Evolutionary conservation across 176 grass and related monocot genomes (phyloP), one percentile per base, ranked within the genome.

Genomic region (Oryza glaberrima): DNA sequence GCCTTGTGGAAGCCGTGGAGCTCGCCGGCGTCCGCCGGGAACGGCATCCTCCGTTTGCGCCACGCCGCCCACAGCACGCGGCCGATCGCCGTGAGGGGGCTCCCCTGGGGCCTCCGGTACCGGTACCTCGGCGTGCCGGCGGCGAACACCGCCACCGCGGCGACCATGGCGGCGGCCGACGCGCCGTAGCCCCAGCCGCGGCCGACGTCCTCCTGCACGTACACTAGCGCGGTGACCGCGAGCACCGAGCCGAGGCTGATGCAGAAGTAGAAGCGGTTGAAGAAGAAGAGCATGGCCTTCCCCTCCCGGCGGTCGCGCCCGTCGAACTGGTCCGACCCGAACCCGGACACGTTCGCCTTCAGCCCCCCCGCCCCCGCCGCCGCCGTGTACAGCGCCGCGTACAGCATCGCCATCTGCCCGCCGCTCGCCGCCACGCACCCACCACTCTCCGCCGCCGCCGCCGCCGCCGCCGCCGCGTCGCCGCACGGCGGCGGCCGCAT

Each of bases 261-360:
- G 85, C 84, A 70, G 52, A 92, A 89, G 87, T 97, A 97, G 88
- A 97, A 94, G 72, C 91, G 86, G 88, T 91, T 94, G 85, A 94
- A 97, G 92, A 94, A 94, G 78, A 89, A 92, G 5, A 81, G 48
- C 87, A 93, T 97, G 73, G 88, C 84, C 26, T 75, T 74, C 87
- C 81, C 90, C 84, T 92, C 90, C 47, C 40, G 68, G 17, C 80
- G 83, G 80, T 92, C 80, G 17, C 84, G 23, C 22, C 36, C 52
- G 72, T 89, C 83, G 79, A 92, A 92, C 86, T 92, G 86, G 52
- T 92, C 91, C 14, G 91, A 87, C 13, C 91, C 91, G 79, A 90
- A 92, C 45, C 87, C 91, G 6, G 91, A 90, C 25, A 88, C 87
- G 77, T 92, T 92, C 65, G 91, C 91, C 91, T 92, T 92, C 11